Evolutionary conservation across 768 basidiomycete species (phyloP), one percentile per base, ranked within the genome.

Genomic region (Lactarius quietus): DNA sequence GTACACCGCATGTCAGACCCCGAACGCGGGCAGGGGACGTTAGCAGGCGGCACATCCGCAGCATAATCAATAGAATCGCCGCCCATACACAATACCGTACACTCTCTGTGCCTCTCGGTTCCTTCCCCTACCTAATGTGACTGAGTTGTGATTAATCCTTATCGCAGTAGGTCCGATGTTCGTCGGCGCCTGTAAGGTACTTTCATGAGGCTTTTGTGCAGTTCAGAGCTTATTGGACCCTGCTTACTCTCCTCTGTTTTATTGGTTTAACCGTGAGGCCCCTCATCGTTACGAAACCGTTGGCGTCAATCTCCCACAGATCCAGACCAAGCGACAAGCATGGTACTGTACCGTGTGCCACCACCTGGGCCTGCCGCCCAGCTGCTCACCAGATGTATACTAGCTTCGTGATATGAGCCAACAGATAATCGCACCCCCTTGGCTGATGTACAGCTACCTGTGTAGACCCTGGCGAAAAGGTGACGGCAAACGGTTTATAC

Each of bases 1-100:
- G 88, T 94, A 1, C 83, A 87, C 67, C 82, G 88, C 58, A 92
- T 95, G 90, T 80, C 78, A 15, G 90, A 92, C 72, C 90, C 90
- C 0, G 88, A 90, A 68, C 83, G 90, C n/a, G 84, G 84, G 15
- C 87, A 87, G 71, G 78, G 79, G 10, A 76, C 75, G 3, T 68
- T 84, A 62, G 74, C 79, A 9, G 81, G 78, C 31, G 68, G 60
- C 35, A 59, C 52, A 18, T 48, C 67, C 28, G 53, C 69, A 35
- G 54, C 53, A n/a, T 68, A 39, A 61, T 41, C 33, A 17, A 17
- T 61, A 3, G 33, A 33, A 61, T 41, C 33, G 17, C n/a, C 23
- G 35, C 35, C 17, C n/a, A 20, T 57, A 28, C 29, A n/a, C 57
- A 35, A 39, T 60, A 26, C 52, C n/a, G 39, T 51, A 43, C n/a